Evolutionary conservation across 169 alveolate genomes (phyloP).

Genomic region (Blepharisma undulans): DNA sequence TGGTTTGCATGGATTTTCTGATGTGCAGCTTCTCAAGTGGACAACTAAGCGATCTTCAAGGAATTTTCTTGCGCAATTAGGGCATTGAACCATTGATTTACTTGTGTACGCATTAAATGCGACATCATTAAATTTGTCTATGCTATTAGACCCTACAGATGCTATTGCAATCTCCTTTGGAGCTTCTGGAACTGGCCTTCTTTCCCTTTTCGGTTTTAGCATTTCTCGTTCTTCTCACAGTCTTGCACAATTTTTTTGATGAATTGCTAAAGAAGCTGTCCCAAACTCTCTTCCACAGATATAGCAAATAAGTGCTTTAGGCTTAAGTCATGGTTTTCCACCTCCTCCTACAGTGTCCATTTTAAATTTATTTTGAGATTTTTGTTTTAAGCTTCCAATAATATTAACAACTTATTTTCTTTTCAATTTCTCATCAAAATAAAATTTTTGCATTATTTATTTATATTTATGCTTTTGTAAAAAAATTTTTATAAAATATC

Average conservation of each 20-base stretch:
- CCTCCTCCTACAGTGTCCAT: not conserved
- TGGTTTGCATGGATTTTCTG: conserved; percentile 35
- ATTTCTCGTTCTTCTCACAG: conserved; percentile 63
- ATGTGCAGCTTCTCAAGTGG: conserved; percentile 29
- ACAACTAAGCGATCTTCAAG: conserved; percentile 45
- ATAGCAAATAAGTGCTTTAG: conserved; percentile 64
- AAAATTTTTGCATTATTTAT: no score
- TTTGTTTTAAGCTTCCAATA: no score
- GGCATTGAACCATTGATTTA: conserved; percentile 45
- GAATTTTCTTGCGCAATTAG: conserved; percentile 64
- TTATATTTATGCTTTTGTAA: no score
- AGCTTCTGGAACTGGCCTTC: conserved; percentile 62
- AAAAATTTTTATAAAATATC: no score
- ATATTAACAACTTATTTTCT: no score
- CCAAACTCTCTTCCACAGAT: conserved; percentile 76
- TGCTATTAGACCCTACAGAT: not conserved
- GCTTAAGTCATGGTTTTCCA: conserved; percentile 28
- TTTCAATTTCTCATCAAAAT: no score
- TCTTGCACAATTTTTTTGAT: conserved; percentile 69
- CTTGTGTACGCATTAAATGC: not conserved
- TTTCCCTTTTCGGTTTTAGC: conserved; percentile 56
- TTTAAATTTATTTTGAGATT: no score
- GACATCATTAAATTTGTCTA: not conserved
- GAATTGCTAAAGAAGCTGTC: conserved; percentile 67
- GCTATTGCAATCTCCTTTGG: conserved; percentile 28